Percentiles rank a stretch among this genome's conserved stretches.
Evolutionary conservation across 2,329 filamentous ascomycete genomes (phyloP).

Genomic region (Chaetomium strumarium): DNA sequence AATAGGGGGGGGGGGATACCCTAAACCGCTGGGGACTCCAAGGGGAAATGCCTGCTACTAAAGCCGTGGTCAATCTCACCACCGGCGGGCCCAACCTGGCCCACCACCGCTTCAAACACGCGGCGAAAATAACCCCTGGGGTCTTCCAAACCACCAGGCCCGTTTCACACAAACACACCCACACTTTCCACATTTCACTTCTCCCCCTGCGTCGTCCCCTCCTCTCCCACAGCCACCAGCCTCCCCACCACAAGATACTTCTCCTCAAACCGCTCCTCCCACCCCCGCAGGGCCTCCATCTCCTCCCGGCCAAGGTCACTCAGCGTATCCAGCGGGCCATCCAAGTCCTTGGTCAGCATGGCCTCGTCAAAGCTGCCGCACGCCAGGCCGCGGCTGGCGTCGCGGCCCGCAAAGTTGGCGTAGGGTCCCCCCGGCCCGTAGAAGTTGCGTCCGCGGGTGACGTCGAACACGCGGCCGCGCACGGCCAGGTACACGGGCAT

Average conservation of each 20-base stretch:
- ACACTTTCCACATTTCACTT: slow-evolving; percentile 1
- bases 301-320: slow-evolving; percentile 67
- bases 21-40: neutral
- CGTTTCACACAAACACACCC: neutral
- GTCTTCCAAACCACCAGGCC: neutral
- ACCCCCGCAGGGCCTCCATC: slow-evolving; percentile 76
- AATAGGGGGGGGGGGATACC: too few relatives aligned
- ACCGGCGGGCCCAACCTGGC: too few relatives aligned
- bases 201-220: slow-evolving; percentile 23
- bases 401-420: slow-evolving; percentile 89
- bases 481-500: slow-evolving; percentile 85
- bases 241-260: slow-evolving; percentile 95
- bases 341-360: slow-evolving; percentile 87
- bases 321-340: slow-evolving; percentile 74
- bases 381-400: slow-evolving; percentile 82
- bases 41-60: neutral
- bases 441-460: slow-evolving; percentile 79
- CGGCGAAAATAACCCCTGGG: neutral
- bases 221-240: slow-evolving; percentile 55
- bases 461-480: slow-evolving; percentile 85
- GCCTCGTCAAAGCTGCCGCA: slow-evolving; percentile 90
- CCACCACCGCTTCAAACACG: neutral
- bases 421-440: slow-evolving; percentile 96
- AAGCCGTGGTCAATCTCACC: too few relatives aligned
- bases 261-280: slow-evolving; percentile 88